Base-by-base conservation (phyloP, 257 asterid species). In the Capsicum rhomboideum region DNA sequence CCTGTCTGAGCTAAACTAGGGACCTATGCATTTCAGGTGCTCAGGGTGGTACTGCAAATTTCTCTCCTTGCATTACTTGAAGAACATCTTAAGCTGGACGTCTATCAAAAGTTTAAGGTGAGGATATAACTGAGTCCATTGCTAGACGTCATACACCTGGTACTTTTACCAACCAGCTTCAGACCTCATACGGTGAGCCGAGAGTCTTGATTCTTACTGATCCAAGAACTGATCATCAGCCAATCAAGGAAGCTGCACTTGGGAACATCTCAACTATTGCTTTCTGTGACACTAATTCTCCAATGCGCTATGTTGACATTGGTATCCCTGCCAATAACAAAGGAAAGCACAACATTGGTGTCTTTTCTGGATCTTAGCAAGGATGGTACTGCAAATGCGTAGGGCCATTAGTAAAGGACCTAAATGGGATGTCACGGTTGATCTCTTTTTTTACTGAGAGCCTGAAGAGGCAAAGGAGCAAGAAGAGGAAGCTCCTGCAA, bases 1-100 rank as follows among this genome's bases (percentile, higher is more conserved):
- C 72, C 53, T 53, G 20, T 52, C 56, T 82, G 55, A 71, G 68
- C 69, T 72, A 28, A 72, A 82, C 40, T 88, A 84, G 17, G 61
- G 81, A 55, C 16, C 44, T 77, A 31, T 86, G 82, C 59, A 49
- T 63, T 85, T 80, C 63, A 92, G 97, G 91, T 66, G 79, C 94
- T 84, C 97, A 91, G 83, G 94, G 92, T 83, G 98, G 97, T 82
- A 83, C 92, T 84, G 87, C 97, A 83, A 94, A 96, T 89, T 90
- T 97, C 80, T 88, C 98, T 23, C n/a, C n/a, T n/a, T n/a, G n/a
- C n/a, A n/a, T n/a, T n/a, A n/a, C n/a, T n/a, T n/a, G n/a, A n/a
- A n/a, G n/a, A n/a, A n/a, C n/a, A n/a, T n/a, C n/a, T n/a, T n/a
- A n/a, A n/a, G n/a, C n/a, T n/a, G n/a, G n/a, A n/a, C n/a, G n/a